phyloP scores from a whole-genome alignment of 2,329 filamentous ascomycete species.

The Cucurbitaria berberidis region DNA sequence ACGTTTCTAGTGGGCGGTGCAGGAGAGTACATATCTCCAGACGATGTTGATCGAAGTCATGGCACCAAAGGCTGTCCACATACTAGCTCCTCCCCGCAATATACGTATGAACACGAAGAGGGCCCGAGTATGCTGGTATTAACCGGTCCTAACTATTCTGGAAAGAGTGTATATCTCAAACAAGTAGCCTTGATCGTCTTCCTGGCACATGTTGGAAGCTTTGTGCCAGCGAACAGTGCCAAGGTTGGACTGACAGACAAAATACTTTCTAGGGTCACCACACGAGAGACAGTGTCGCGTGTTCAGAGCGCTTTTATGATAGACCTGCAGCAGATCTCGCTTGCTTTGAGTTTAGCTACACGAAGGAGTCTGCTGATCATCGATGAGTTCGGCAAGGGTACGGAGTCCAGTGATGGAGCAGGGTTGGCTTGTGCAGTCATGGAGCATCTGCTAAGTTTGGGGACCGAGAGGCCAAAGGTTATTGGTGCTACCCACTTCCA shows the following conservation, averaged over 20 bases:
- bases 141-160: constrained; percentile 95
- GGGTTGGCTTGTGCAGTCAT: constrained; percentile 68
- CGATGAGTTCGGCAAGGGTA: constrained; percentile 86
- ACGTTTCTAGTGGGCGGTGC: constrained; percentile 70
- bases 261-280: constrained; percentile 85
- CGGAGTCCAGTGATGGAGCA: constrained; percentile 68
- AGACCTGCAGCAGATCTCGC: constrained; percentile 84
- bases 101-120: constrained; percentile 17
- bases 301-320: constrained; percentile 74
- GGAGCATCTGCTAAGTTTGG: constrained; percentile 60
- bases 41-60: neutral
- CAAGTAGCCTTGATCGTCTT: constrained; percentile 91
- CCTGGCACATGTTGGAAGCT: constrained; percentile 88
- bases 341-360: constrained; percentile 77
- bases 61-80: neutral
- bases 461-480: constrained; percentile 61
- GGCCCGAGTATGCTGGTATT: constrained; percentile 75
- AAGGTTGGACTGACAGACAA: constrained; percentile 88
- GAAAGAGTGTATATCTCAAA: constrained; percentile 95
- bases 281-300: constrained; percentile 70
- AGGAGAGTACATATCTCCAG: constrained; percentile 17
- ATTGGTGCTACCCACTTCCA: constrained; percentile 70
- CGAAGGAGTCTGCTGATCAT: constrained; percentile 81
- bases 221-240: constrained; percentile 80
- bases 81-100: constrained; percentile 7